phyloP scores from a whole-genome alignment of 2,329 filamentous ascomycete genomes.

The Phialocephala subalpina region DNA sequence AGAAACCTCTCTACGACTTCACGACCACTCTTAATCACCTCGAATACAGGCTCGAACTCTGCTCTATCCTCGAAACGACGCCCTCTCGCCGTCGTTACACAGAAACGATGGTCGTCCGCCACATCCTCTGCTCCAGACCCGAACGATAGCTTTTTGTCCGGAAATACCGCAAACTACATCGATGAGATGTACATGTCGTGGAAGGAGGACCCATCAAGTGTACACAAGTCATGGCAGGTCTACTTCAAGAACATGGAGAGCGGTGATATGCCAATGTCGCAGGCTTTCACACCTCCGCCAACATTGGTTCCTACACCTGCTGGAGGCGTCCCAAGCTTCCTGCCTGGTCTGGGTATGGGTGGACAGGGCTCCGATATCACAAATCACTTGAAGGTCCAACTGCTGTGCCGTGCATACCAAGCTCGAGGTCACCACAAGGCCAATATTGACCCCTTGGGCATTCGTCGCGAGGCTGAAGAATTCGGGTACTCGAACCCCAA shows the following conservation, averaged over 20 bases:
- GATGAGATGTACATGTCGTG: conserved; percentile 99
- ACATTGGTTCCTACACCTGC: conserved; percentile 86
- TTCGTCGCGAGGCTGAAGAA: conserved; percentile 83
- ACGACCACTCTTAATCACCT: conserved; percentile 51
- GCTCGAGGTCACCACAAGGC: conserved; percentile 98
- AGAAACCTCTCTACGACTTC: conserved; percentile 44
- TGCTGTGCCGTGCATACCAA: conserved; percentile 96
- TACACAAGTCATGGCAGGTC: conserved; percentile 98
- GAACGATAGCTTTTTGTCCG: conserved; percentile 95
- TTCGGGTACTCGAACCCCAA: conserved; percentile 90
- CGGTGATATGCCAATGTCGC: conserved; percentile 96
- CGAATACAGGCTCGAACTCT: conserved; percentile 46
- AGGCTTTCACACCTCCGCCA: conserved; percentile 95
- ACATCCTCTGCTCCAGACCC: conserved; percentile 71
- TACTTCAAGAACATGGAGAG: conserved; percentile 99
- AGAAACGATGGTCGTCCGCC: conserved; percentile 63
- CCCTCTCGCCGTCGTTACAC: conserved; percentile 53
- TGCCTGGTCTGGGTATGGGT: conserved; percentile 72
- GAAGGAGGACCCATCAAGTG: conserved; percentile 91
- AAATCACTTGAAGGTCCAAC: conserved; percentile 97
- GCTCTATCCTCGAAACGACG: conserved; percentile 55
- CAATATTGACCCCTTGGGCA: conserved; percentile 94
- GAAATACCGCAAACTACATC: conserved; percentile 98
- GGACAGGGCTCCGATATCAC: conserved; percentile 82
- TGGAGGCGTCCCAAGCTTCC: conserved; percentile 77